Percentiles rank a stretch among this genome's conserved stretches.
phyloP scores from a whole-genome alignment of 2,329 filamentous ascomycete species.

The Penicillium sp. region DNA sequence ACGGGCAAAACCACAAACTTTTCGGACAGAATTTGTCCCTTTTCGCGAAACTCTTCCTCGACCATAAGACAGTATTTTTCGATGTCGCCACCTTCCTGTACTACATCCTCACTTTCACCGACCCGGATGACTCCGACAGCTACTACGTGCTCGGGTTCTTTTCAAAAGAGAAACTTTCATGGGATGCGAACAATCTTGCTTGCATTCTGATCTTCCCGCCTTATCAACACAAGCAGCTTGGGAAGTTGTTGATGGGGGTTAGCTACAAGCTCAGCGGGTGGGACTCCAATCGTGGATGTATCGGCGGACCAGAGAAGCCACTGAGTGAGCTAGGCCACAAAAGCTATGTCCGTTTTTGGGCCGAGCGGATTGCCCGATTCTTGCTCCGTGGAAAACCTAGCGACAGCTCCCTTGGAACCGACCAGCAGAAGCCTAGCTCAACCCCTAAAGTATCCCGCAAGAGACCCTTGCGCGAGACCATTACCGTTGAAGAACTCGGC shows the following conservation, averaged over 20 bases:
- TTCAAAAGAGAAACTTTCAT: slow-evolving; percentile 97
- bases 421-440: slow-evolving; percentile 27
- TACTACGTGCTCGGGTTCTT: slow-evolving; percentile 87
- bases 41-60: slow-evolving; percentile 94
- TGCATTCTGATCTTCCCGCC: slow-evolving; percentile 96
- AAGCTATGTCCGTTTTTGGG: slow-evolving; percentile 85
- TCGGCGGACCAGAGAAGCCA: slow-evolving; percentile 92
- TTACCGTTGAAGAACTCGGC: slow-evolving; percentile 71
- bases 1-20: slow-evolving; percentile 81
- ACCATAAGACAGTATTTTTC: slow-evolving; percentile 98
- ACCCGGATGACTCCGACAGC: slow-evolving; percentile 43
- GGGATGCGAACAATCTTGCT: slow-evolving; percentile 97
- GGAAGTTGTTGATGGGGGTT: slow-evolving; percentile 83
- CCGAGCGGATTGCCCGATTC: slow-evolving; percentile 73
- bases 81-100: slow-evolving; percentile 93
- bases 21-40: slow-evolving; percentile 95
- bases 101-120: slow-evolving; percentile 79
- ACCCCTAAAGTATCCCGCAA: slow-evolving; percentile 43
- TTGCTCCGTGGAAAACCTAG: slow-evolving; percentile 42
- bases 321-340: slow-evolving; percentile 79
- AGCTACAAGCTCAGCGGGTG: slow-evolving; percentile 87
- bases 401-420: slow-evolving; percentile 27
- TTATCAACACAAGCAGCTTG: slow-evolving; percentile 87
- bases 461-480: slow-evolving; percentile 42
- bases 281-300: slow-evolving; percentile 61